A percentile compares a stretch with the other conserved stretches of the same genome.
These are phyloP conservation scores for Aspergillus mulundensis DNA, from an alignment of 495 filamentous ascomycete genomes.

Conservation along the genomic window DNA sequence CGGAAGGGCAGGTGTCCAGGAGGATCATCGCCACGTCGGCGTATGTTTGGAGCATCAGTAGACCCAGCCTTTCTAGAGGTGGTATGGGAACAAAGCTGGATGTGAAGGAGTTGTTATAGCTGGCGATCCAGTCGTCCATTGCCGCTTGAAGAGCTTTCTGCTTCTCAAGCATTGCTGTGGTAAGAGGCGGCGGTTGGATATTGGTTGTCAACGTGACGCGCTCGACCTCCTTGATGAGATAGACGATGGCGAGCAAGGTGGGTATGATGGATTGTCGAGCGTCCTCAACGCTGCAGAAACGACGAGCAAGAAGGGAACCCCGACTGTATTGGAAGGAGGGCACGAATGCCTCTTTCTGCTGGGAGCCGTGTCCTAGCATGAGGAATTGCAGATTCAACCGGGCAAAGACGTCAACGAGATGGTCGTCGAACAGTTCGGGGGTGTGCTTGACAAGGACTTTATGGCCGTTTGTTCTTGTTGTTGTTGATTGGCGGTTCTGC, in stretches of 20 bases:
- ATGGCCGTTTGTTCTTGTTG: neutral
- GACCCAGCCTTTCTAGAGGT: neutral
- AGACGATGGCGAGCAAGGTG: neutral
- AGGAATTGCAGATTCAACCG: neutral
- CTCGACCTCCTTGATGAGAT: neutral
- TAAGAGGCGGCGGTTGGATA: neutral
- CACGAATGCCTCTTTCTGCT: neutral
- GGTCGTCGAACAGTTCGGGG: neutral
- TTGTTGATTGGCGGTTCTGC: neutral
- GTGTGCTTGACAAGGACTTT: neutral
- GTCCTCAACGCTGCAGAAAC: neutral
- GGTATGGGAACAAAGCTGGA: neutral
- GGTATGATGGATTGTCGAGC: neutral
- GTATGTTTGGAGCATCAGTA: neutral
- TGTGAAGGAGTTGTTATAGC: neutral
- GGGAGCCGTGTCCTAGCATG: constrained; percentile 1
- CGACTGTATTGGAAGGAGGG: neutral
- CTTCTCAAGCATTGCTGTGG: neutral
- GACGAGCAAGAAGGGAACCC: neutral
- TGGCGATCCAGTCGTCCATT: neutral
- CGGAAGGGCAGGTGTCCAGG: neutral
- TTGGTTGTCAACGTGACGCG: neutral
- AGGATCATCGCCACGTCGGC: neutral
- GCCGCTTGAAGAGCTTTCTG: neutral
- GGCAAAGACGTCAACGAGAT: neutral